Base-by-base conservation (phyloP, 2,329 filamentous ascomycete genomes). In the Akanthomyces lecanii region DNA sequence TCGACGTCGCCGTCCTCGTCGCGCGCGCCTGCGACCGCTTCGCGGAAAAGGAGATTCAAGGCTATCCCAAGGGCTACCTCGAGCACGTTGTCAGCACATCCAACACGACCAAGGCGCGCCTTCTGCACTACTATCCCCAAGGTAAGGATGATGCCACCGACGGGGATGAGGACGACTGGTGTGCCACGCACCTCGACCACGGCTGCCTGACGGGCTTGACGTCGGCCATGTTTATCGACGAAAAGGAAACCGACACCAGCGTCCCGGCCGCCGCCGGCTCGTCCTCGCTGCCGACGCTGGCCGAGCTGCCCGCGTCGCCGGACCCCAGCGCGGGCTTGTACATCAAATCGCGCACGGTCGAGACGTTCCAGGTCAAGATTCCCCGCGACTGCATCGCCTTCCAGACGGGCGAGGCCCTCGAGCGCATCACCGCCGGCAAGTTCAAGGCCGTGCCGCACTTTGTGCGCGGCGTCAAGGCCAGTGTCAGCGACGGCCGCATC, bases 401-500 rank as follows among this genome's bases (percentile, higher is more conserved):
- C 74, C 94, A 99, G 80, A 99, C 94, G 0, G 95, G 94, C 2
- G 92, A 97, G 77, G 89, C 94, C 0, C 80, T 99, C 57, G 89
- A 98, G 77, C 82, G 91, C 63, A 97, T 99, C 72, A 98, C 94
- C 0, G 81, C 84, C n/a, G 95, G 95, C 11, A 87, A 85, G 71
- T 97, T 99, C 80, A 91, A 89, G 76, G 95, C 95, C 1, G 95
- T 98, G 65, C 94, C 95, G 67, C 95, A 99, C 79, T 98, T 96
- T 75, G 95, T 99, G 10, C 84, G 89, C 67, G 94, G 93, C 0
- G 87, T 89, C 5, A 82, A 84, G 67, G 79, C 84, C 1, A 82
- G 81, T 51, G 77, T 75, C 44, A 75, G 81, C 63, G 78, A 76
- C 16, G 79, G 78, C 2, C 78, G 79, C 33, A 82, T 93, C 64